Base-by-base conservation (phyloP, 2,329 filamentous ascomycete genomes). In the Hypoxylon rubiginosum region DNA sequence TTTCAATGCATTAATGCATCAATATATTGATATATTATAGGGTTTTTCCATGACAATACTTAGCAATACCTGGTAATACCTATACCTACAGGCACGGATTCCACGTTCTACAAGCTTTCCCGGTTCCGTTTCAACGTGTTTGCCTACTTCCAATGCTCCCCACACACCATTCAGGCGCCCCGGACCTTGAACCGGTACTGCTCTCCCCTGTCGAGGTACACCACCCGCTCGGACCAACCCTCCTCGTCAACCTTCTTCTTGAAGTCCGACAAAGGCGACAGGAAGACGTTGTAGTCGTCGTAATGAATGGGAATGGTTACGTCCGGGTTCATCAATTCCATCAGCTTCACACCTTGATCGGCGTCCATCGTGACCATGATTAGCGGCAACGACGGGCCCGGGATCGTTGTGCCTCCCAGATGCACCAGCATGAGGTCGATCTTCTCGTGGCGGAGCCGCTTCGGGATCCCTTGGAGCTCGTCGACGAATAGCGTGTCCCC, bases 311-410 rank as follows among this genome's bases (percentile, higher is more conserved):
- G 88, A 48, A 91, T 86, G 5, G 87, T 90, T 53, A 90, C 60
- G 24, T 89, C 85, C 69, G 88, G 86, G 30, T 87, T 78, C 32
- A 91, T 83, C 62, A 91, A 69, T 69, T 82, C 79, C 74, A 91
- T 85, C 66, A 91, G 74, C 77, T 89, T 78, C 28, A 91, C 69
- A 0, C 88, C 88, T 75, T 90, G 86, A 72, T 84, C 81, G 21
- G 85, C 88, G 74, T 91, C 88, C 88, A 91, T 91, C 0, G 88
- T 91, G 2, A 91, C 86, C 88, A 91, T 91, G 24, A 91, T 63
- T 64, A 91, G 76, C 48, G 87, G 87, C 74, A 88, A 71, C 4
- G 82, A 81, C 0, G 88, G 86, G 0, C 84, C 82, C 0, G 89
- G 89, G 30, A 92, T 86, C 3, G 87, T 91, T 0, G 88, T 91